These are phyloP conservation scores for Casuarina glauca DNA, from an alignment of 306 rosid species.

Conservation along the genomic window DNA sequence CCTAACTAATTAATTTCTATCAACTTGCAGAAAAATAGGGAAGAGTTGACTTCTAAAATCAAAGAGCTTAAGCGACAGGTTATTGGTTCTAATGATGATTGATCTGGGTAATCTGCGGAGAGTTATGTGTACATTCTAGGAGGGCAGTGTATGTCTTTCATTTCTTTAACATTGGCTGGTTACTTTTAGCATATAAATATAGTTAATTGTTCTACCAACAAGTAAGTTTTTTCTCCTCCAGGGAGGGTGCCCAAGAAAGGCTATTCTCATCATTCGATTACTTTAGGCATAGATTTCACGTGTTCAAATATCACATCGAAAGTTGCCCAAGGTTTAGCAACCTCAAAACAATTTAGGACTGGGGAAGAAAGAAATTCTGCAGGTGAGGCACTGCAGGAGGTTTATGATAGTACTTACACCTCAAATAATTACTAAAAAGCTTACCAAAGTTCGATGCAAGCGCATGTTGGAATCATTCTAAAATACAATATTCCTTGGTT, in stretches of 20 bases:
- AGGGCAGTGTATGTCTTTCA: not conserved
- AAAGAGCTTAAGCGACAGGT: constrained; percentile 71
- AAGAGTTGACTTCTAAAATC: constrained; percentile 63
- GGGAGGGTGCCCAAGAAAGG: no score
- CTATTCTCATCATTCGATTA: not conserved
- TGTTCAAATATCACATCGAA: not conserved
- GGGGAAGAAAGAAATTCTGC: not conserved
- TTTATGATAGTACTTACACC: not conserved
- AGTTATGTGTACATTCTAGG: not conserved
- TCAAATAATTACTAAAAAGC: not conserved
- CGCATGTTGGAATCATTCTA: not conserved
- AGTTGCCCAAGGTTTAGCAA: not conserved
- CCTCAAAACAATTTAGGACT: no score
- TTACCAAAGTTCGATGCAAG: not conserved
- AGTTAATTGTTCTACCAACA: not conserved
- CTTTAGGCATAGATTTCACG: not conserved
- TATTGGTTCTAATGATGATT: constrained; percentile 59
- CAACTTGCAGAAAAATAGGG: constrained; percentile 70
- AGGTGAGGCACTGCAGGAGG: not conserved
- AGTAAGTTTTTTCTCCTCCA: not conserved
- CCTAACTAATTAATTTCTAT: constrained; percentile 5
- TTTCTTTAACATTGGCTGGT: not conserved
- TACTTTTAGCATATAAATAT: not conserved
- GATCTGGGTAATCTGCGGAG: not conserved
- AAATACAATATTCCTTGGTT: not conserved